Evolutionary conservation across 2,329 filamentous ascomycete genomes (phyloP), one percentile per base, ranked within the genome.

Genomic region (Trichoderma sp.): DNA sequence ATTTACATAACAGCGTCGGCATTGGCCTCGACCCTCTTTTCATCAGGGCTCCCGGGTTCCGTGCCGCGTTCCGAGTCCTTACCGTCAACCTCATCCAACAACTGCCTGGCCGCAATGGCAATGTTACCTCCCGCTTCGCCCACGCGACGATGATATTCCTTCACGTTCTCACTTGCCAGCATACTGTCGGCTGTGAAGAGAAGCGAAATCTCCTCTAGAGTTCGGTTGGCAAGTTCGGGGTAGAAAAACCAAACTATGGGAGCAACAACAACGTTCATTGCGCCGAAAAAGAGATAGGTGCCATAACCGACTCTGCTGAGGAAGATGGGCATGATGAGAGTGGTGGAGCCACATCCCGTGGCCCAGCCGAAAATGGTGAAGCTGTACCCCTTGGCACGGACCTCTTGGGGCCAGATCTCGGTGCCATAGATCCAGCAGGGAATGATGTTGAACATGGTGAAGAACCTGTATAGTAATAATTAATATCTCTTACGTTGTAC

Each of bases 341-440:
- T 85, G 1, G 88, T 89, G 86, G 87, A 86, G 45, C 89, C 89
- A 9, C 88, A 86, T 50, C 89, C 89, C 75, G 90, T 85, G 21
- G 89, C 89, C 89, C 89, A 91, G 1, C 89, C 89, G 2, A 88
- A 88, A 75, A 91, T 89, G 21, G 87, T 87, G 77, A 91, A 90
- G 8, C 88, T 88, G 79, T 90, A 89, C 8, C 89, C 90, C 79
- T 90, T 87, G n/a, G 89, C 88, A 27, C 89, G 85, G 69, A 91
- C 85, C 60, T 89, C 87, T 18, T 85, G 87, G 1, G 89, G 86
- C 82, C 89, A 91, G 75, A 91, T 89, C 80, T 91, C 89, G 0
- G 89, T 89, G 3, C 80, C 82, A 71, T 83, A 83, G 60, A 82
- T 80, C 81, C 82, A 83, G 31, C 76, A 80, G 5, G 81, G 80